A percentile compares a stretch with the other conserved stretches of the same genome.
These are phyloP conservation scores for Spathaspora sp. DNA, from an alignment of 1,139 yeast genomes.

Conservation along the genomic window DNA sequence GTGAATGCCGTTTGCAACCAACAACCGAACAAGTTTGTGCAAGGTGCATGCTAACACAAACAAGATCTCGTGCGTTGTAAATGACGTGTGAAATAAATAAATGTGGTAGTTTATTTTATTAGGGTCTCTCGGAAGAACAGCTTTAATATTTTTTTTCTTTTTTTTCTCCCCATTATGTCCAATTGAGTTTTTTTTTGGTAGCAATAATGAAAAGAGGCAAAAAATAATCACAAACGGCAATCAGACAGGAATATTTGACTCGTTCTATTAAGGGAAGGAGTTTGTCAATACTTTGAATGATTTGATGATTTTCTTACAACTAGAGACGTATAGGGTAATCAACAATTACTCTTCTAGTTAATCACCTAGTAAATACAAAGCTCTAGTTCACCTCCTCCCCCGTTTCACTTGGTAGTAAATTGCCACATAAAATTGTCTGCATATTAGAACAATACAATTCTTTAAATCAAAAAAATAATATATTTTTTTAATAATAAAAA, in stretches of 20 bases:
- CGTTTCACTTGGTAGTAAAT: too few species aligned
- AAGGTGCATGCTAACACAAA: neutral
- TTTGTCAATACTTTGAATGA: too few species aligned
- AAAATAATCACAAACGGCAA: neutral
- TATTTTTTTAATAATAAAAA: neutral
- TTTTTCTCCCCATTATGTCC: neutral
- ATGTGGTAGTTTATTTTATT: neutral
- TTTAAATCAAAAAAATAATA: neutral
- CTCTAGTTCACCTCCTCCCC: too few species aligned
- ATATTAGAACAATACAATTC: neutral
- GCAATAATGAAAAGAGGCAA: neutral
- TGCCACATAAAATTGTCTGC: neutral
- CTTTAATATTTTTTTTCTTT: neutral
- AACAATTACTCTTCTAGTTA: neutral
- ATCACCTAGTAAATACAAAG: too few species aligned
- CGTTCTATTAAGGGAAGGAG: neutral
- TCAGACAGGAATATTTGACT: neutral
- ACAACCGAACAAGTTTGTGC: neutral
- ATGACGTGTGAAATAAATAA: neutral
- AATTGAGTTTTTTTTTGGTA: neutral
- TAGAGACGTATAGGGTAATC: neutral
- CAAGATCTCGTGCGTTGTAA: neutral
- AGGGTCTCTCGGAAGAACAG: conserved; percentile 1
- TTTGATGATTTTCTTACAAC: too few species aligned
- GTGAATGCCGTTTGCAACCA: neutral